phyloP scores from a whole-genome alignment of 1,284 basidiomycete genomes.

The Chalciporus sp. region DNA sequence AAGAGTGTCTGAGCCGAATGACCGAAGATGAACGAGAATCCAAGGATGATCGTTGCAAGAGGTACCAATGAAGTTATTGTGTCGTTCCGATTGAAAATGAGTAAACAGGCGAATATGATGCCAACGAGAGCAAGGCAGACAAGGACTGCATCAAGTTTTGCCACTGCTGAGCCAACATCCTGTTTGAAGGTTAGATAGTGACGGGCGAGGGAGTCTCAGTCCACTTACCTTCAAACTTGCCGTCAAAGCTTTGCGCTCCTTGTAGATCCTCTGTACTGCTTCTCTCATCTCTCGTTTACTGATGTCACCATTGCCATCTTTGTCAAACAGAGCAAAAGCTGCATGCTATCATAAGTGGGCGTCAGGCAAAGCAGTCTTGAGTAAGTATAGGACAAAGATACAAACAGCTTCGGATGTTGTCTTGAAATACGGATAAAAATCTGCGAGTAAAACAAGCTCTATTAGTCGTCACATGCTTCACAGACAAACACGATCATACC shows the following conservation, averaged over 20 bases:
- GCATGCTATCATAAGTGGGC: constrained; percentile 46
- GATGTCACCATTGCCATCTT: constrained; percentile 84
- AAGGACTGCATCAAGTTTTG: constrained; percentile 76
- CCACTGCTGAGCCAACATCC: constrained; percentile 73
- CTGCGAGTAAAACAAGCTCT: constrained; percentile 35
- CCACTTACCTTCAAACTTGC: constrained; percentile 65
- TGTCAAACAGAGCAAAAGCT: constrained; percentile 80
- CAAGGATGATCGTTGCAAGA: constrained; percentile 77
- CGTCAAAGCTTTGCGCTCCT: constrained; percentile 74
- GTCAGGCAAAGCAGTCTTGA: constrained; percentile 4
- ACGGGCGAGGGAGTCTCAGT: not conserved
- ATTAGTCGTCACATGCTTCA: not conserved
- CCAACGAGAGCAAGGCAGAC: constrained; percentile 60
- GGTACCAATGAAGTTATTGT: constrained; percentile 81
- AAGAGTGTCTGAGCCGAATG: constrained; percentile 83
- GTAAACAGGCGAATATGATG: constrained; percentile 72
- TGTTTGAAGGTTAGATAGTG: constrained; percentile 26
- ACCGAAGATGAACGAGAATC: constrained; percentile 82
- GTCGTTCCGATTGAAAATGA: constrained; percentile 75
- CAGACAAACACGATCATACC: constrained; percentile 40
- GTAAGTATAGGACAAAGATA: constrained; percentile 8
- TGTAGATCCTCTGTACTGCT: constrained; percentile 81
- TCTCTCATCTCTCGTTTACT: constrained; percentile 82
- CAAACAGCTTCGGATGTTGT: constrained; percentile 70
- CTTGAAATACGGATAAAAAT: constrained; percentile 80